Conservation (phyloP, 345 rosid species). For the Populus ilicifolia region DNA sequence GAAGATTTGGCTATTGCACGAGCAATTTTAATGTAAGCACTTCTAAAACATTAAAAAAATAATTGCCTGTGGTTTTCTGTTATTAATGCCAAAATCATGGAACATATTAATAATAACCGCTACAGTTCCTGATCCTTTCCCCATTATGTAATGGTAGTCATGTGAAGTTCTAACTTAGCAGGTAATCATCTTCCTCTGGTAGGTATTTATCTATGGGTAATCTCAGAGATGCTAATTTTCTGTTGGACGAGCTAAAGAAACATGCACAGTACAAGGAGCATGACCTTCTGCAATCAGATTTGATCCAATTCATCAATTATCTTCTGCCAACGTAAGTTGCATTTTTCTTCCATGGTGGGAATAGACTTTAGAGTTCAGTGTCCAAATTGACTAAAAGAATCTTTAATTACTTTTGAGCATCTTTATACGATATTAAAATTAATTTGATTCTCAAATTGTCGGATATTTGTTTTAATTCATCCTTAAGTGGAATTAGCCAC, state of each 20-base stretch:
- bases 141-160: neutral
- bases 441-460: neutral
- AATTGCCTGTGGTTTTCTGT: neutral
- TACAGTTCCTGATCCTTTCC: slow-evolving; percentile 1
- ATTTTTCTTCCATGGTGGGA: neutral
- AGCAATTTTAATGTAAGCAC: slow-evolving; percentile 66
- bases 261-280: slow-evolving; percentile 53
- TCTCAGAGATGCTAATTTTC: slow-evolving; percentile 68
- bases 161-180: neutral
- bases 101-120: neutral
- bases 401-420: neutral
- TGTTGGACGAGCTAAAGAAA: slow-evolving; percentile 74
- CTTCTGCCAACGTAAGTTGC: slow-evolving; percentile 70
- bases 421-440: neutral
- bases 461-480: neutral
- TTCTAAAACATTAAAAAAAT: slow-evolving; percentile 1
- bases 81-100: neutral
- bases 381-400: neutral
- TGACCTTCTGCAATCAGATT: slow-evolving; percentile 57
- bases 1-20: slow-evolving; percentile 90
- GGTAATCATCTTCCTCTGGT: slow-evolving; percentile 13
- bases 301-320: slow-evolving; percentile 53
- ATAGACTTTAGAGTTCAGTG: neutral
- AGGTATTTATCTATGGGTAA: slow-evolving; percentile 87
- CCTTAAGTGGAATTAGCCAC: neutral